Evolutionary conservation across 768 basidiomycete genomes (phyloP).

Genomic region (Kwoniella mangroviensis): DNA sequence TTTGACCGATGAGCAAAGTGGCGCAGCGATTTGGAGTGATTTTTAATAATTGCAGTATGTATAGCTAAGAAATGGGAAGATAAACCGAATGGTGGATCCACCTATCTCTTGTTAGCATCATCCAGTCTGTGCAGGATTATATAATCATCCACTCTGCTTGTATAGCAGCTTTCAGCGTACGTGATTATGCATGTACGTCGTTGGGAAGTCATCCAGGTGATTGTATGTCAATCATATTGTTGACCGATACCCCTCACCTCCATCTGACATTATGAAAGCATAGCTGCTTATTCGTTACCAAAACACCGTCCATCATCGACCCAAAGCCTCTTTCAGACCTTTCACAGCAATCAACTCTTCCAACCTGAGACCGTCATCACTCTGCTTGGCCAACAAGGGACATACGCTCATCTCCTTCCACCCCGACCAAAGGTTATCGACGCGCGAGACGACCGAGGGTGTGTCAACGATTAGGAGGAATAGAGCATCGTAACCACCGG

Average conservation of each 20-base stretch:
- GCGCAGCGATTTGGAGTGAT: no score
- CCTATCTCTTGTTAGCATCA: no score
- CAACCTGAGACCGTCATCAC: conserved; percentile 45
- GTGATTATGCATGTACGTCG: conserved; percentile 1
- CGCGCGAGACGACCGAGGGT: conserved; percentile 59
- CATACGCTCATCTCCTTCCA: conserved; percentile 60
- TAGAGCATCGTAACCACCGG: conserved; percentile 95
- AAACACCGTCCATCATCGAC: neutral
- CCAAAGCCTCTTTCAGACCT: conserved; percentile 34
- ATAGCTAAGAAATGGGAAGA: no score
- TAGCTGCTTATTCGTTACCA: no score
- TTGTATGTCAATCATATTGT: neutral
- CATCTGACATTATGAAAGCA: neutral
- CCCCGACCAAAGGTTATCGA: conserved; percentile 54
- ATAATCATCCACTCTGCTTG: no score
- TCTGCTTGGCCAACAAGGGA: conserved; percentile 54
- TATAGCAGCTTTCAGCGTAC: neutral
- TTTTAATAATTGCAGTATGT: no score
- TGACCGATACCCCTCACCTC: neutral
- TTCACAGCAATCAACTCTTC: conserved; percentile 23
- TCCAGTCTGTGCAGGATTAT: no score
- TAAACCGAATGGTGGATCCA: no score
- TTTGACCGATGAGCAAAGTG: no score
- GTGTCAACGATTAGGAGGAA: conserved; percentile 78
- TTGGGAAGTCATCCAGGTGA: neutral